Evolutionary conservation across 2,329 filamentous ascomycete genomes (phyloP).

Genomic region (Hansfordia pulvinata): DNA sequence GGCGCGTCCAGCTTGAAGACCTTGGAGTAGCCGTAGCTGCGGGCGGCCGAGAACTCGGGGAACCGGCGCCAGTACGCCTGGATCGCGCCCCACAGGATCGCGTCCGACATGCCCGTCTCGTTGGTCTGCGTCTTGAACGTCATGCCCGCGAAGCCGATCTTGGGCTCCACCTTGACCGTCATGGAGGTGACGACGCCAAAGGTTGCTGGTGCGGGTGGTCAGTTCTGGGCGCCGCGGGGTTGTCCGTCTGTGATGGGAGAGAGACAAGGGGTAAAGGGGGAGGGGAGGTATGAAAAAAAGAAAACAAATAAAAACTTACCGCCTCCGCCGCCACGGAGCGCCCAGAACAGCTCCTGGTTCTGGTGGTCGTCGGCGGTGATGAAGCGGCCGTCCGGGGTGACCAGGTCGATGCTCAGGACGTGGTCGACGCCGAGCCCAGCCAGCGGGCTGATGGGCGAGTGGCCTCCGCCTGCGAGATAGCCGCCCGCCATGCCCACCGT

Average conservation of each 20-base stretch:
- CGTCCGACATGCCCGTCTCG: conserved; percentile 11
- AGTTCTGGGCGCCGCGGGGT: no score
- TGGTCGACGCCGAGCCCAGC: conserved; percentile 38
- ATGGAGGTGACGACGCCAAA: conserved; percentile 28
- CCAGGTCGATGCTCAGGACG: conserved; percentile 33
- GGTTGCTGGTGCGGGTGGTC: no score
- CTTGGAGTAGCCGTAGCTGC: conserved; percentile 14
- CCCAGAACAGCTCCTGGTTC: conserved; percentile 36
- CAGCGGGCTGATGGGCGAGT: conserved; percentile 34
- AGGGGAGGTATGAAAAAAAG: no score
- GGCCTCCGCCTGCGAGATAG: conserved; percentile 35
- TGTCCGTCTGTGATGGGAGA: no score
- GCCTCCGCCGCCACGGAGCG: conserved; percentile 29
- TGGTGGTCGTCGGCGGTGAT: conserved; percentile 23
- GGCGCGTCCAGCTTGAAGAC: conserved; percentile 3
- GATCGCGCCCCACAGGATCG: conserved; percentile 17
- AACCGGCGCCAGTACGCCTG: conserved; percentile 17
- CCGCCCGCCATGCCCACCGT: conserved; percentile 38
- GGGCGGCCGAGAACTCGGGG: conserved; percentile 14
- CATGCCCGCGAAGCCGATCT: conserved; percentile 18
- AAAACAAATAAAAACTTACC: no score
- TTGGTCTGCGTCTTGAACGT: conserved; percentile 18
- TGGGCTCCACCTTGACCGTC: conserved; percentile 19
- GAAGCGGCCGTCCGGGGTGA: conserved; percentile 27
- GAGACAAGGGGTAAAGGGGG: no score